Conservation (phyloP, 352 stramenopile species). For the Phytophthora sansomeana region DNA sequence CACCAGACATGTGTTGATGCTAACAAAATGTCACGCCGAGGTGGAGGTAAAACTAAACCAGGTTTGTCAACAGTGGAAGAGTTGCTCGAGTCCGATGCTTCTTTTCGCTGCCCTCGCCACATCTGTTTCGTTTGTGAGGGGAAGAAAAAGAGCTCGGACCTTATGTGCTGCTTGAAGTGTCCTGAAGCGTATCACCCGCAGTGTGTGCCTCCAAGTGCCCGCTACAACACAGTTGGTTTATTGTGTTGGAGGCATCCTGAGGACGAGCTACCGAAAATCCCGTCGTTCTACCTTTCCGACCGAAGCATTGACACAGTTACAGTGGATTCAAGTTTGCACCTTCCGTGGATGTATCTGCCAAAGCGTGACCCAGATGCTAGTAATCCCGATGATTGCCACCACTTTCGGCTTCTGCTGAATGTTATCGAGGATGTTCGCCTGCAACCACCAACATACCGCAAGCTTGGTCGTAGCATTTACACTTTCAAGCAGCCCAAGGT, state of each 20-base stretch:
- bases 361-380: conserved; percentile 62
- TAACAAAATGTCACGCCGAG: conserved; percentile 66
- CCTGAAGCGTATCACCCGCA: conserved; percentile 93
- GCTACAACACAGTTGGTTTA: conserved; percentile 93
- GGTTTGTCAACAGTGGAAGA: conserved; percentile 46
- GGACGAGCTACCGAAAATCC: conserved; percentile 82
- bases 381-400: conserved; percentile 65
- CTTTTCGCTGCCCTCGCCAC: conserved; percentile 91
- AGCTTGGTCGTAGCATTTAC: conserved; percentile 83
- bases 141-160: conserved; percentile 74
- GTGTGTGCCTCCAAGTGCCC: conserved; percentile 91
- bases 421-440: conserved; percentile 82
- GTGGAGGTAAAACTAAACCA: conserved; percentile 46
- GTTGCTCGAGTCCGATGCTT: conserved; percentile 74
- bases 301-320: conserved; percentile 71
- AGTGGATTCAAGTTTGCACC: conserved; percentile 77
- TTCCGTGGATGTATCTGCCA: conserved; percentile 84
- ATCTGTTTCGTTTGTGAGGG: conserved; percentile 85
- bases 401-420: conserved; percentile 78
- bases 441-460: conserved; percentile 80
- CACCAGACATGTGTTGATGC: conserved; percentile 80
- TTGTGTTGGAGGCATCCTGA: conserved; percentile 91
- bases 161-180: conserved; percentile 93
- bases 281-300: conserved; percentile 72
- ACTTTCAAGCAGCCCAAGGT: conserved; percentile 86